Percentiles rank a stretch among this genome's conserved stretches.
phyloP scores from a whole-genome alignment of 2,329 filamentous ascomycete genomes.

The Piedraia hortae region DNA sequence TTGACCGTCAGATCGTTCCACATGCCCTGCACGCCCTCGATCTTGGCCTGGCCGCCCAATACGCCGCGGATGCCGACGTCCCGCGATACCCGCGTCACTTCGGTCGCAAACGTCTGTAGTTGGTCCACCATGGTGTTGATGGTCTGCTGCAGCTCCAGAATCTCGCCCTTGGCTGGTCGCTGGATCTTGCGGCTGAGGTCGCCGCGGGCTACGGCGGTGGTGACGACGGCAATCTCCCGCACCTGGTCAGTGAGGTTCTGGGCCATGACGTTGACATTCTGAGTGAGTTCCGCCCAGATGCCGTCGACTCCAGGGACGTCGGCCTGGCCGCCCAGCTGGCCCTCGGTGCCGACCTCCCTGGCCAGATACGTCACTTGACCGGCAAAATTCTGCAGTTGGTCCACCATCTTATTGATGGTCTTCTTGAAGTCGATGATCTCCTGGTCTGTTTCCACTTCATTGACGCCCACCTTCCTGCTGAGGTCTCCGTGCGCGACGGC shows the following conservation, averaged over 20 bases:
- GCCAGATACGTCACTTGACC: slow-evolving; percentile 88
- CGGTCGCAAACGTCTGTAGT: slow-evolving; percentile 35
- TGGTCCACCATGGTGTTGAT: slow-evolving; percentile 42
- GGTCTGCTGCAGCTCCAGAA: slow-evolving; percentile 79
- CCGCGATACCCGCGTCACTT: slow-evolving; percentile 35
- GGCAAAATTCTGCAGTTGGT: slow-evolving; percentile 86
- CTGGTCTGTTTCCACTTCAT: slow-evolving; percentile 87
- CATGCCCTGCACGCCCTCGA: slow-evolving; percentile 36
- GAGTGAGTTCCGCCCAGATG: slow-evolving; percentile 87
- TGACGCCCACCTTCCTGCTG: slow-evolving; percentile 89
- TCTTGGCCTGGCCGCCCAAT: slow-evolving; percentile 34
- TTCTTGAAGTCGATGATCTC: slow-evolving; percentile 96
- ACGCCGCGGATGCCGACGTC: slow-evolving; percentile 38
- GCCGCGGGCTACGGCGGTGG: slow-evolving; percentile 77
- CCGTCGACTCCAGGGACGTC: slow-evolving; percentile 83
- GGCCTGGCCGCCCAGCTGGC: slow-evolving; percentile 76
- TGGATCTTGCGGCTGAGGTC: slow-evolving; percentile 92
- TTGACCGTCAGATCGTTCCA: slow-evolving; percentile 35
- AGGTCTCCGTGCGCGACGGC: slow-evolving; percentile 85
- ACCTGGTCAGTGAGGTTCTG: slow-evolving; percentile 96
- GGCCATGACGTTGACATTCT: slow-evolving; percentile 75
- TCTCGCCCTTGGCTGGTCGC: slow-evolving; percentile 80
- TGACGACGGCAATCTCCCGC: slow-evolving; percentile 88
- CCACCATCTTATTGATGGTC: slow-evolving; percentile 98
- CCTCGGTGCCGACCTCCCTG: slow-evolving; percentile 86